Base-by-base conservation (phyloP, 2,329 filamentous ascomycete genomes). In the Aspergillus awamori region DNA sequence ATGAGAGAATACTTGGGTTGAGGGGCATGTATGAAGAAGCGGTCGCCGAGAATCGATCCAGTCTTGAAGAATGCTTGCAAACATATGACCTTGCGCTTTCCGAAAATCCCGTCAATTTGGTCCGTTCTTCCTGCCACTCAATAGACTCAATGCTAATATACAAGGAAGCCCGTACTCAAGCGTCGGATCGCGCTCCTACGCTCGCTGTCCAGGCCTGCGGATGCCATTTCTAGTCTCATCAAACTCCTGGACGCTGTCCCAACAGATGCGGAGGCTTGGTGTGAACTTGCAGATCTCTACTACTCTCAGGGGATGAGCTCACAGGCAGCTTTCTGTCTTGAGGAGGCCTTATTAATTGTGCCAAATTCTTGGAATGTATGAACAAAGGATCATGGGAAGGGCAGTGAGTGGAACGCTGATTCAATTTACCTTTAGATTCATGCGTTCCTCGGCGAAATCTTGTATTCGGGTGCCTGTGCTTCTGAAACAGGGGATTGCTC, bases 321-420 rank as follows among this genome's bases (percentile, higher is more conserved):
- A 13, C 94, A 98, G 76, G 91, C 93, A 41, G 87, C 97, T 54
- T 97, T 90, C 76, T 89, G 92, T 62, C 80, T 97, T 48, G 95
- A 99, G 76, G 95, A 99, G 76, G 92, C 96, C 20, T 78, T 99
- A 48, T 81, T 98, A 55, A 83, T 96, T 60, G 86, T 87, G 57
- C 94, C 95, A 4, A 96, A 97, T 80, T 92, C 94, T 20, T 99
- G 95, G 93, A 98, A 96, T 81, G 91, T 95, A 76, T 75, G 90
- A 36, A 24, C 11, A 26, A 11, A 20, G 26, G 15, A 8, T 15
- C 15, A 36, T 8, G 41, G 17, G 11, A n/a, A 24, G 11, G 8
- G 8, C 26, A 47, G 15, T 38, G 20, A 15, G 20, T 8, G 13
- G 26, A 54, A 43, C 8, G 30, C 49, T 64, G 51, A 60, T 54